Conservation (phyloP, 805 yeast genomes). For the Metschnikowia amazonensis region DNA sequence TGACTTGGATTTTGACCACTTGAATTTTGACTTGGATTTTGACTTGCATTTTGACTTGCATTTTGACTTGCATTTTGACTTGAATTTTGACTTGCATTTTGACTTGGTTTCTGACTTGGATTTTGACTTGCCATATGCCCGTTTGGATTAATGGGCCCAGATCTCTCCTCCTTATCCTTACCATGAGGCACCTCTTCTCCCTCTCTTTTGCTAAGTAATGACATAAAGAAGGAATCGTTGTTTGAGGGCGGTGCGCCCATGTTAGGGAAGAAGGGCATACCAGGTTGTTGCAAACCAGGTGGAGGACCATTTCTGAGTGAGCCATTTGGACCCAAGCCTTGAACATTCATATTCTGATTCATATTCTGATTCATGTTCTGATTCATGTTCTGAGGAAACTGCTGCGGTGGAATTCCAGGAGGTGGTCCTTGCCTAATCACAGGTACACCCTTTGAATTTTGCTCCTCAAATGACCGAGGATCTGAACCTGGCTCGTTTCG, state of each 20-base stretch:
- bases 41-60: too few species aligned
- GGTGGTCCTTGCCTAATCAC: constrained; percentile 4
- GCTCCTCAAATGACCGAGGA: background rate
- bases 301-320: constrained; percentile 2
- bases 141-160: background rate
- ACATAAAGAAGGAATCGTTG: constrained; percentile 46
- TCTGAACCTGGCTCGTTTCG: background rate
- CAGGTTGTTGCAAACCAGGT: constrained; percentile 1
- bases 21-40: background rate
- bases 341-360: background rate
- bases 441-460: background rate
- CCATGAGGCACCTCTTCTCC: background rate
- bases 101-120: background rate
- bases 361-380: background rate
- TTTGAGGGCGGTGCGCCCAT: constrained; percentile 6
- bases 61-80: background rate
- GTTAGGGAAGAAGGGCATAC: constrained; percentile 17
- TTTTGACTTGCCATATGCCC: background rate
- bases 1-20: background rate
- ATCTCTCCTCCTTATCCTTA: background rate
- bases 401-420: constrained; percentile 2
- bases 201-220: constrained; percentile 40
- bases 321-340: background rate
- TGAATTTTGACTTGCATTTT: background rate
- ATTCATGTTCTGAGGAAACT: background rate